Percentiles rank a stretch among this genome's conserved stretches.
Conservation (phyloP, 1,284 basidiomycete species). For the Singerocomus inundabilis region DNA sequence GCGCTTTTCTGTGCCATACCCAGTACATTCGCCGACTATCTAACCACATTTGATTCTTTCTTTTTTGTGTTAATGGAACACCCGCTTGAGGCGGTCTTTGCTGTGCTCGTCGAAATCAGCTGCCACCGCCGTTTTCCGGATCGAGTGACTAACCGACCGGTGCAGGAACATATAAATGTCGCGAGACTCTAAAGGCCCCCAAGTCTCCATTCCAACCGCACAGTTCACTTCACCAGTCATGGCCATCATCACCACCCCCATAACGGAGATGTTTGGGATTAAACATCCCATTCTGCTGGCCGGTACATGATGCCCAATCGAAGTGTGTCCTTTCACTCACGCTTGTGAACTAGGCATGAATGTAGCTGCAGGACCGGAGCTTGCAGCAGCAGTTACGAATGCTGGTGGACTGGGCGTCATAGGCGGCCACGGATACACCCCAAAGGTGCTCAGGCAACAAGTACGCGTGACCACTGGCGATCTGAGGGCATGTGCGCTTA, state of each 20-base stretch:
- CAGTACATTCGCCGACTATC: slow-evolving; percentile 22
- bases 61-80: neutral
- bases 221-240: slow-evolving; percentile 8
- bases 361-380: slow-evolving; percentile 82
- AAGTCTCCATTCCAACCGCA: too few relatives aligned
- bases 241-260: slow-evolving; percentile 60
- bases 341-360: slow-evolving; percentile 63
- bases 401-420: slow-evolving; percentile 83
- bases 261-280: slow-evolving; percentile 84
- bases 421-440: slow-evolving; percentile 81
- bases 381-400: slow-evolving; percentile 85
- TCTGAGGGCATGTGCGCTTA: neutral
- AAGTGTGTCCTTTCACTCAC: slow-evolving; percentile 3
- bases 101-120: slow-evolving; percentile 6
- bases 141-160: neutral
- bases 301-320: slow-evolving; percentile 39
- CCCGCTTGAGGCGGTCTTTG: neutral
- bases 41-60: slow-evolving; percentile 1
- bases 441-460: slow-evolving; percentile 69
- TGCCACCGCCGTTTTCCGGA: neutral
- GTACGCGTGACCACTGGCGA: slow-evolving; percentile 34
- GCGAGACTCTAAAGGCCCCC: too few relatives aligned
- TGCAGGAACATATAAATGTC: neutral
- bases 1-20: slow-evolving; percentile 30
- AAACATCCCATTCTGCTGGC: slow-evolving; percentile 88